Conservation (phyloP, 2,329 filamentous ascomycete species). For the Drechslerella dactyloides region DNA sequence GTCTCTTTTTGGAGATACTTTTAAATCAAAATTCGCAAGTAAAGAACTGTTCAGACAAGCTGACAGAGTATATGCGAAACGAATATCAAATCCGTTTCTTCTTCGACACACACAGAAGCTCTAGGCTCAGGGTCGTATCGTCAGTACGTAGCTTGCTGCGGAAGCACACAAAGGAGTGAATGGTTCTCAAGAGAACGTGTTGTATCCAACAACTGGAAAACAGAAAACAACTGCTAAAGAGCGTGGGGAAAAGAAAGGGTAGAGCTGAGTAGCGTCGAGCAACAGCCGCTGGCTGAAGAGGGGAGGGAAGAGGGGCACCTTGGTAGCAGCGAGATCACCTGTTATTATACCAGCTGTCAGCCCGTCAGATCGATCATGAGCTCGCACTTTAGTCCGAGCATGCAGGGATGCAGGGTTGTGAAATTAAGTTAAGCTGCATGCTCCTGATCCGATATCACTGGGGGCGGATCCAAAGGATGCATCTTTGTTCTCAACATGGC, state of each 20-base stretch:
- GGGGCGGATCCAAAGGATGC: conserved; percentile 16
- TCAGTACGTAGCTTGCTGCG: conserved; percentile 20
- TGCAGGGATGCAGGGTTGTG: conserved; percentile 28
- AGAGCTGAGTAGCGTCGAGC: conserved; percentile 43
- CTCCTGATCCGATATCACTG: conserved; percentile 44
- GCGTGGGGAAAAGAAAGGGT: conserved; percentile 42
- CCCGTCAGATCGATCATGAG: not conserved
- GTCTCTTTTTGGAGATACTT: conserved; percentile 18
- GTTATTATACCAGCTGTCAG: conserved; percentile 28
- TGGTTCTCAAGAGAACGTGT: conserved; percentile 49
- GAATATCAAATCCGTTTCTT: conserved; percentile 50
- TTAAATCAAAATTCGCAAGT: no score
- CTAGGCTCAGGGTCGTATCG: conserved; percentile 43
- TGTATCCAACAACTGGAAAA: conserved; percentile 50
- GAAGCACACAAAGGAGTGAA: conserved; percentile 39
- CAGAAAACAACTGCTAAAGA: conserved; percentile 25
- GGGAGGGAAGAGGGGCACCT: conserved; percentile 19
- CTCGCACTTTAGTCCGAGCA: conserved; percentile 16
- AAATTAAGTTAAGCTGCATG: conserved; percentile 48
- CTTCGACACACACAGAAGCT: conserved; percentile 34
- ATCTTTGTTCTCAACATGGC: not conserved
- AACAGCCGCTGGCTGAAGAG: conserved; percentile 48
- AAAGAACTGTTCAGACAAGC: conserved; percentile 7
- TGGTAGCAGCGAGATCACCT: conserved; percentile 12
- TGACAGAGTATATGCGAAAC: conserved; percentile 48